Base-by-base conservation (phyloP, 2,329 filamentous ascomycete species). In the Coleophoma crateriformis region DNA sequence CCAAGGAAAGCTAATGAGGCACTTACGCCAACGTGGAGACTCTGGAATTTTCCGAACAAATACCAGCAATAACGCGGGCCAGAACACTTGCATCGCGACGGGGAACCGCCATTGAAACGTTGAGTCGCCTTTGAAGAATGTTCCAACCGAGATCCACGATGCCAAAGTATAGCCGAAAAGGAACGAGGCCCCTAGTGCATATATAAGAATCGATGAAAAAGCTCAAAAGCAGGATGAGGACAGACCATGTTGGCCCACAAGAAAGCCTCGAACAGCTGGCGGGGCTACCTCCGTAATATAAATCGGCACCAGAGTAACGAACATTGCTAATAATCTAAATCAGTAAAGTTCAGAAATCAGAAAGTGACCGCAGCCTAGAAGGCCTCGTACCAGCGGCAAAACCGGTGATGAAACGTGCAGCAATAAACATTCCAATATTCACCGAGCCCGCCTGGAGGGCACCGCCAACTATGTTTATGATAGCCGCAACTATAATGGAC, bases 361-460 rank as follows among this genome's bases (percentile, higher is more conserved):
- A 19, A 12, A 4, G n/a, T 13, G 12, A 8, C 2, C 14, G 35
- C 44, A 19, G 32, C 27, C 19, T 15, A 46, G n/a, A 39, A n/a
- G 39, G 20, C n/a, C 8, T 11, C 6, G 4, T 39, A 38, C 45
- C 45, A 13, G 33, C 45, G 39, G 20, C 45, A 27, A 39, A 35
- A 8, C 45, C 45, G 27, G 37, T 47, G 35, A 47, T 38, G 19
- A 38, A 47, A 7, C 45, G 33, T 14, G 35, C 45, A 15, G 27
- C 45, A 32, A 47, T 38, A n/a, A 47, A 47, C 45, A 47, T 47
- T n/a, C 19, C 33, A 47, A 47, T 33, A 22, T 38, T 27, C 22
- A 47, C 22, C 14, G 45, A 39, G 20, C 34, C 45, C n/a, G 45
- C 37, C 17, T 47, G 45, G 15, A 47, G 35, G 17, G 37, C 45